phyloP scores from a whole-genome alignment of 306 rosid genomes.

The Citrullus amarus region DNA sequence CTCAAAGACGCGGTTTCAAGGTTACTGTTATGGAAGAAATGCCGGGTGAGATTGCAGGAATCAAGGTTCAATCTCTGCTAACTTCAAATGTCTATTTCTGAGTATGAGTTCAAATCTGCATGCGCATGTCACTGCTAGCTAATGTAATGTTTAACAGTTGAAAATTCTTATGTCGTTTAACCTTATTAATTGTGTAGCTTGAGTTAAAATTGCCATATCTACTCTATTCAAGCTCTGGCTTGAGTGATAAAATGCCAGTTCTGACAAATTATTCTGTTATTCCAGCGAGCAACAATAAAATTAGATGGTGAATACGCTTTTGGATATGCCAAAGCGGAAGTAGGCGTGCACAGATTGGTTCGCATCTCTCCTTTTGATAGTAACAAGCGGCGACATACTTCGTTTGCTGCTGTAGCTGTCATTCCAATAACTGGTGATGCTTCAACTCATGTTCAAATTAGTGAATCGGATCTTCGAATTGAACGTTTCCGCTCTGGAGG shows the following conservation, averaged over 20 bases:
- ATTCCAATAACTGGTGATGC: conserved; percentile 72
- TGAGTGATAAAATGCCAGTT: not conserved
- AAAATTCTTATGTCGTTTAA: not conserved
- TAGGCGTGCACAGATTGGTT: conserved; percentile 92
- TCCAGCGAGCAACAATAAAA: conserved; percentile 85
- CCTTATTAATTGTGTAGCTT: not conserved
- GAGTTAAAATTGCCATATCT: not conserved
- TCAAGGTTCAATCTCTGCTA: conserved; percentile 78
- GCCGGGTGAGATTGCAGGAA: conserved; percentile 95
- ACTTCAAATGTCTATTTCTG: not conserved
- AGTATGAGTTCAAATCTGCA: not conserved
- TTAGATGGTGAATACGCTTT: conserved; percentile 91
- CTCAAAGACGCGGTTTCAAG: conserved; percentile 53
- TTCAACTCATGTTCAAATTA: conserved; percentile 62
- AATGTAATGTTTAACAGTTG: not conserved
- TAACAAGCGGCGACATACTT: conserved; percentile 82
- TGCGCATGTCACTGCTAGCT: not conserved
- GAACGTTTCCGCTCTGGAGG: conserved; percentile 90
- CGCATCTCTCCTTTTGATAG: conserved; percentile 96
- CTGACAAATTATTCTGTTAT: conserved; percentile 13
- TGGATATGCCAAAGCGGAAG: conserved; percentile 97
- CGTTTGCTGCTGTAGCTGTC: conserved; percentile 96
- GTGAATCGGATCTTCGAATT: conserved; percentile 87
- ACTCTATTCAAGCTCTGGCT: not conserved
- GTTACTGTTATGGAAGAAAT: conserved; percentile 77